A percentile compares a stretch with the other conserved stretches of the same genome.
Evolutionary conservation across 768 basidiomycete species (phyloP).

Genomic region (Tylopilus sp.): DNA sequence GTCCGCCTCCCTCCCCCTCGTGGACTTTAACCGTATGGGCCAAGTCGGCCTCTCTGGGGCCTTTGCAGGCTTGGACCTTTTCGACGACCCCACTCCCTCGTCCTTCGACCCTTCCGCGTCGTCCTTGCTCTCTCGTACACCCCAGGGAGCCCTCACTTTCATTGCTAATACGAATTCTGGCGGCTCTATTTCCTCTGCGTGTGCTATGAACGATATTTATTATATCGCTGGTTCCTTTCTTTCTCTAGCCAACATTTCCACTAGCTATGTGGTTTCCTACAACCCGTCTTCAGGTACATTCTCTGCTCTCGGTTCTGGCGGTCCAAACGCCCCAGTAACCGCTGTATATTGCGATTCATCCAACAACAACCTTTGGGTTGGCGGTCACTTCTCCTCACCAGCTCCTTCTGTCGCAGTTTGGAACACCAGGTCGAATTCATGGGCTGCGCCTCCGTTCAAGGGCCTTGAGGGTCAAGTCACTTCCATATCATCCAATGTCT

Average conservation of each 20-base stretch:
- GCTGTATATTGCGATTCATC: conserved; percentile 74
- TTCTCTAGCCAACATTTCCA: conserved; percentile 55
- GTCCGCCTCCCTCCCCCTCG: conserved; percentile 46
- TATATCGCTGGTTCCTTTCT: conserved; percentile 86
- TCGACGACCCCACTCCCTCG: conserved; percentile 52
- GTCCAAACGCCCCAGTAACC: conserved; percentile 72
- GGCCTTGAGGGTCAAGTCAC: conserved; percentile 71
- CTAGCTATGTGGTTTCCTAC: conserved; percentile 78
- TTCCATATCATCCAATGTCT: conserved; percentile 73
- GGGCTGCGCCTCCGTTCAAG: conserved; percentile 77
- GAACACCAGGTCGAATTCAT: conserved; percentile 57
- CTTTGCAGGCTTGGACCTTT: conserved; percentile 83
- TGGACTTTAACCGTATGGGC: conserved; percentile 85
- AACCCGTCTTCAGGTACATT: conserved; percentile 54
- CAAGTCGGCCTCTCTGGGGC: conserved; percentile 84
- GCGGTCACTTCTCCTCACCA: conserved; percentile 71
- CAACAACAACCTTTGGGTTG: conserved; percentile 69
- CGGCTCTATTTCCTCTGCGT: conserved; percentile 73
- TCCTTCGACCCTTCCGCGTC: conserved; percentile 69
- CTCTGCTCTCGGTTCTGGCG: conserved; percentile 58
- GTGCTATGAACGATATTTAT: conserved; percentile 61
- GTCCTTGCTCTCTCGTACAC: conserved; percentile 63
- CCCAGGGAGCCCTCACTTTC: conserved; percentile 61
- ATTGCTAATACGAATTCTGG: conserved; percentile 79
- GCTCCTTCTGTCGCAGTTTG: conserved; percentile 68